These are phyloP conservation scores for Zanthoxylum bungeanum DNA, from an alignment of 345 rosid genomes.

Conservation along the genomic window DNA sequence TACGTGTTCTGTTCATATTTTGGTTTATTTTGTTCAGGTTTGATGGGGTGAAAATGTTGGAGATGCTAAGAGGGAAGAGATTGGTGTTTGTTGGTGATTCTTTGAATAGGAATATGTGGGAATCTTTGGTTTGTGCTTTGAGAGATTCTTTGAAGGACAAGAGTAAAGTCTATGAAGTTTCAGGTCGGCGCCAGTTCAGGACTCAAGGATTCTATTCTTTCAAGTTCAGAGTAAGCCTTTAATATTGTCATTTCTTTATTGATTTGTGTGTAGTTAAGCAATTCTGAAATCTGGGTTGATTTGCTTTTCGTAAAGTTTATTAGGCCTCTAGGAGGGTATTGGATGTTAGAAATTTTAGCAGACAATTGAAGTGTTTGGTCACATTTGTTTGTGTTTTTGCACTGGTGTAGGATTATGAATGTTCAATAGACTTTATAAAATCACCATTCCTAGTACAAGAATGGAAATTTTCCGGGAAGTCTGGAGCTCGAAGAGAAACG, in stretches of 20 bases:
- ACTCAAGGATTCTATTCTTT: conserved; percentile 52
- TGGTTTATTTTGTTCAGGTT: conserved; percentile 32
- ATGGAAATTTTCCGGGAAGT: conserved; percentile 29
- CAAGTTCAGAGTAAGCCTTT: conserved; percentile 38
- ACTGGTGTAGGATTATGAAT: conserved; percentile 36
- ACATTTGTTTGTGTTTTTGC: conserved; percentile 1
- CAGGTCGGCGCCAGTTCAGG: conserved; percentile 36
- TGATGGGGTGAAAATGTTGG: conserved; percentile 54
- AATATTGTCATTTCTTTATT: neutral
- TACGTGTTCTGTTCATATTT: neutral
- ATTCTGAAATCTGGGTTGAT: neutral
- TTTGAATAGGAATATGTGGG: conserved; percentile 75
- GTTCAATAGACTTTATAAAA: conserved; percentile 55
- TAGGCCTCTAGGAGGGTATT: neutral
- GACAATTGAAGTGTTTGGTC: neutral
- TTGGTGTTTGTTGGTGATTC: conserved; percentile 72
- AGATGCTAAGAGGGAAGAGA: conserved; percentile 56
- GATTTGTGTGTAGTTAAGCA: neutral
- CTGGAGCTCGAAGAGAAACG: conserved; percentile 36
- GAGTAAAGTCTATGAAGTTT: conserved; percentile 41
- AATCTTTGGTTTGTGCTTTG: conserved; percentile 58
- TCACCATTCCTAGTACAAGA: conserved; percentile 67
- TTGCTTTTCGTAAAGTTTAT: neutral
- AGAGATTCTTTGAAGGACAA: conserved; percentile 54
- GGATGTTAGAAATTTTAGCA: neutral